These are phyloP conservation scores for Isochrysis galbana DNA, from an alignment of 78 protist species.

Conservation along the genomic window DNA sequence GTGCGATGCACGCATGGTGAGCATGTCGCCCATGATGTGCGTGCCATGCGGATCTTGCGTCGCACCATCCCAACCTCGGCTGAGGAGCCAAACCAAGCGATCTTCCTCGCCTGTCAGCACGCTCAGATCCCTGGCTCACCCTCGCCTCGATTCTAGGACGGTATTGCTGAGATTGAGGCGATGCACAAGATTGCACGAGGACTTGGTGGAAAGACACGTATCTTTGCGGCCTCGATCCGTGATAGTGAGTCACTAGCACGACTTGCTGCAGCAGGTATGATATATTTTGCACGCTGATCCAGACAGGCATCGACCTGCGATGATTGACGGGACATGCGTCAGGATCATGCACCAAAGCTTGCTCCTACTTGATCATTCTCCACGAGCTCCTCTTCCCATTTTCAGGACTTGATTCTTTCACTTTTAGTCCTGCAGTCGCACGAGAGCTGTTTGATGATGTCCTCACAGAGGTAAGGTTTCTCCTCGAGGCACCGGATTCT, in stretches of 20 bases:
- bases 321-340: no score
- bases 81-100: no score
- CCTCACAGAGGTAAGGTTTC: background rate
- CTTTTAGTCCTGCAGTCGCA: background rate
- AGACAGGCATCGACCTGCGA: no score
- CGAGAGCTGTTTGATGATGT: background rate
- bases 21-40: no score
- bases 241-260: background rate
- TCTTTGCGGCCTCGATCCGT: background rate
- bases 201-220: background rate
- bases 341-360: no score
- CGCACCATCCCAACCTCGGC: no score
- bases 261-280: background rate
- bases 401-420: background rate
- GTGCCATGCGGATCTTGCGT: no score
- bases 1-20: background rate
- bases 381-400: background rate
- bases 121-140: no score
- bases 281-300: no score
- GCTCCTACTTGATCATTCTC: background rate
- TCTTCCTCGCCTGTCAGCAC: no score
- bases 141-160: no score
- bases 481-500: no score
- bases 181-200: background rate
- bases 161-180: background rate